Percentiles rank a stretch among this genome's conserved stretches.
Evolutionary conservation across 345 rosid genomes (phyloP).

Genomic region (Nephelium lappaceum): DNA sequence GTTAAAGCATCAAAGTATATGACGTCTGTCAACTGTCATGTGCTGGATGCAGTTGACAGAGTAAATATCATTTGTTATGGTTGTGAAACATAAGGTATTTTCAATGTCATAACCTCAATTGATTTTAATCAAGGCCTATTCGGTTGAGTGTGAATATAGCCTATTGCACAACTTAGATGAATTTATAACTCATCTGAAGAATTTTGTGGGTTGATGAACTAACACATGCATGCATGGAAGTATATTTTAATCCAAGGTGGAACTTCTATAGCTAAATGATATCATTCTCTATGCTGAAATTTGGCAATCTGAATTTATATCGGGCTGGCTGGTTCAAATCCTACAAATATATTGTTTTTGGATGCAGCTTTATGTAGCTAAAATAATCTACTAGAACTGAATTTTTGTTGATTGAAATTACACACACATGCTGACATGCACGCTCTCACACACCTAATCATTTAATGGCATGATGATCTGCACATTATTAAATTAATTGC

Average conservation of each 20-base stretch:
- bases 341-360: not conserved
- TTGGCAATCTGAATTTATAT: not conserved
- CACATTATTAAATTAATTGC: not conserved
- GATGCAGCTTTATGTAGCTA: conserved; percentile 10
- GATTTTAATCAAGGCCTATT: not conserved
- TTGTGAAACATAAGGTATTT: too few relatives aligned
- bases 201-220: not conserved
- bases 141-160: not conserved
- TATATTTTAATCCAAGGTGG: not conserved
- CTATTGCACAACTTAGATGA: not conserved
- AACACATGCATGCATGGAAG: not conserved
- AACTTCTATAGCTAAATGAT: not conserved
- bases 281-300: not conserved
- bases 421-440: too few relatives aligned
- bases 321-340: not conserved
- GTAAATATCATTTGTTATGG: too few relatives aligned
- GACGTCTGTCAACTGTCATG: not conserved
- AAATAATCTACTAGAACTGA: not conserved
- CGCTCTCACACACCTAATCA: not conserved
- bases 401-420: not conserved
- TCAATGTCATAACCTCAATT: not conserved
- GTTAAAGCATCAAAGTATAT: not conserved
- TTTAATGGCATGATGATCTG: not conserved
- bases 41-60: not conserved
- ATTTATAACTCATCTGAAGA: not conserved